Evolutionary conservation across 352 stramenopile genomes (phyloP).

Genomic region (Globisporangium cystogenes): DNA sequence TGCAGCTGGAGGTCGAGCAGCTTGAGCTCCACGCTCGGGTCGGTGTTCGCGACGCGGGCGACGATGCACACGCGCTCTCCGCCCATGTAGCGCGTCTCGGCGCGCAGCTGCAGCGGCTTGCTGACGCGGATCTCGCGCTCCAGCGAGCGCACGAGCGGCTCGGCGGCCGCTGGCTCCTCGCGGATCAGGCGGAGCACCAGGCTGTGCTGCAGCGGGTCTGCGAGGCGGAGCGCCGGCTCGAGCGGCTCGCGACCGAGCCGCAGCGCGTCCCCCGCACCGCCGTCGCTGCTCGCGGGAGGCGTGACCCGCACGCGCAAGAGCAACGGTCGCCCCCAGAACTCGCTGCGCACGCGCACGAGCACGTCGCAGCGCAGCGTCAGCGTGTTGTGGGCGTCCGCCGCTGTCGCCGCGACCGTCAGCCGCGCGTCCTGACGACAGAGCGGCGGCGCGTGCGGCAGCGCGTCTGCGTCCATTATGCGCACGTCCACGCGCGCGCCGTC

Average conservation of each 20-base stretch:
- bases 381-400: conserved; percentile 3
- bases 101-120: conserved; percentile 2
- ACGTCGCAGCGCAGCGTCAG: conserved; percentile 35
- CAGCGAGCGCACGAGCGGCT: conserved; percentile 38
- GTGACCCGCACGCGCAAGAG: conserved; percentile 45
- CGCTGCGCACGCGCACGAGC: conserved; percentile 51
- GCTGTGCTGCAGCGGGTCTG: conserved; percentile 26
- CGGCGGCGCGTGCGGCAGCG: conserved; percentile 14
- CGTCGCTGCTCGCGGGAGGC: conserved; percentile 14
- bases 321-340: conserved; percentile 56
- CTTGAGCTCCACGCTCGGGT: conserved; percentile 29
- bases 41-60: conserved; percentile 39
- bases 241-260: background rate
- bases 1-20: conserved; percentile 66
- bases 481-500: conserved; percentile 46
- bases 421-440: conserved; percentile 63
- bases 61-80: conserved; percentile 38
- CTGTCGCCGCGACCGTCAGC: conserved; percentile 28
- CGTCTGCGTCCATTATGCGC: conserved; percentile 27
- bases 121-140: conserved; percentile 29
- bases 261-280: background rate
- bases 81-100: conserved; percentile 36
- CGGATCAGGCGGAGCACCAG: conserved; percentile 41
- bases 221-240: conserved; percentile 16
- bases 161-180: conserved; percentile 31